Base-by-base conservation (phyloP, 2,329 filamentous ascomycete species). In the Talaromyces sp. region DNA sequence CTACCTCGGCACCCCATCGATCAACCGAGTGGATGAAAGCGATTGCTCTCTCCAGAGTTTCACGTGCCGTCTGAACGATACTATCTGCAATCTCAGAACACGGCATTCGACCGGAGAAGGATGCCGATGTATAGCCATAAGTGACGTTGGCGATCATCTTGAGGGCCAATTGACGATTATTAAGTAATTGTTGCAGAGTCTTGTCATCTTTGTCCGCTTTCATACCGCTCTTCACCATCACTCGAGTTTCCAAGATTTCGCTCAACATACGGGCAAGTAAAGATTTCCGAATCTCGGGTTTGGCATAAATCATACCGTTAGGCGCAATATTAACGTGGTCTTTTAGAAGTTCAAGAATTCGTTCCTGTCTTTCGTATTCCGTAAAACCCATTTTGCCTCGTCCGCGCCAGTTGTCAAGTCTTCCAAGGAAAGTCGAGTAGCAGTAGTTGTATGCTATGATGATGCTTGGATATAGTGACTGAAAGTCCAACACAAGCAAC, bases 381-480 rank as follows among this genome's bases (percentile, higher is more conserved):
- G 86, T 85, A 69, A 97, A 96, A 0, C 94, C 94, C 88, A 99
- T 91, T 75, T 97, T 96, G 77, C 91, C 92, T 31, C 83, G 85
- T 2, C 91, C 92, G n/a, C 91, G 85, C 93, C 93, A 97, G 65
- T 86, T 84, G 28, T 86, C 84, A 39, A 96, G 86, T 31, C 94
- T 85, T 0, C 94, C 94, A 0, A 97, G 80, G 65, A 92, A 99
- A 0, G 94, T 99, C 0, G 94, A 97, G 70, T 99, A 99, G 76
- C 94, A 99, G 70, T 97, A 94, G 68, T 99, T 99, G 77, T 99
- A 97, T 0, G 94, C 94, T 69, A 99, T 97, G 91, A 99, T 97
- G 60, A 97, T 87, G 72, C 92, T 97, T 0, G 94, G 94, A 64
- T 99, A 99, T 50, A 99, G 77, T 60, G 91, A 96, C 69, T 97